These are phyloP conservation scores for Coprinopsis sp. DNA, from an alignment of 768 basidiomycete genomes.

Conservation along the genomic window DNA sequence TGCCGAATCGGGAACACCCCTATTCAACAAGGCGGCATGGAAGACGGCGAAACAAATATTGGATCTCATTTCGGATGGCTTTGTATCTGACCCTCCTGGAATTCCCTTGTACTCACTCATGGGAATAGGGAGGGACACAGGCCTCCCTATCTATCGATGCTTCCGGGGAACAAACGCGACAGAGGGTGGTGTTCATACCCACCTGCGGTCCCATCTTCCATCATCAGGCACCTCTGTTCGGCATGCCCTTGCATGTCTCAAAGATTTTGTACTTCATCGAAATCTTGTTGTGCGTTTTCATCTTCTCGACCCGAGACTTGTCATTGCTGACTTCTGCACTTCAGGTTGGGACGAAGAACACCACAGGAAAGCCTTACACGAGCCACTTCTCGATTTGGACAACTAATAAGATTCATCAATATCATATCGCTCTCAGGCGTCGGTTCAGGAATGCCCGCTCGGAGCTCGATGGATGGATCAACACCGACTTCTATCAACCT, in stretches of 20 bases:
- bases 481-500: conserved; percentile 15
- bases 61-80: conserved; percentile 20
- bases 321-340: neutral
- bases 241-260: conserved; percentile 17
- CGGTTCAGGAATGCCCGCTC: neutral
- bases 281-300: conserved; percentile 22
- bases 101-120: conserved; percentile 18
- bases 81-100: conserved; percentile 29
- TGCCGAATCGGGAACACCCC: too few relatives aligned
- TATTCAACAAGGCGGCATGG: conserved; percentile 27
- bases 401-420: neutral
- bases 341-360: neutral
- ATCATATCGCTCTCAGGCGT: neutral
- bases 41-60: conserved; percentile 25
- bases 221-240: conserved; percentile 19
- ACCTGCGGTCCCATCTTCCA: conserved; percentile 18
- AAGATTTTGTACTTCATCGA: conserved; percentile 22
- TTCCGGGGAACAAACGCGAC: too few relatives aligned
- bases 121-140: conserved; percentile 16
- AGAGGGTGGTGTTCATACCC: conserved; percentile 34
- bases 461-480: conserved; percentile 16
- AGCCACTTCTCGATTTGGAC: conserved; percentile 3
- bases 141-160: too few relatives aligned
- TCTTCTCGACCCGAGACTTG: neutral
- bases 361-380: neutral